Evolutionary conservation across 768 basidiomycete genomes (phyloP).

Genomic region (Boletus vermiculosoides): DNA sequence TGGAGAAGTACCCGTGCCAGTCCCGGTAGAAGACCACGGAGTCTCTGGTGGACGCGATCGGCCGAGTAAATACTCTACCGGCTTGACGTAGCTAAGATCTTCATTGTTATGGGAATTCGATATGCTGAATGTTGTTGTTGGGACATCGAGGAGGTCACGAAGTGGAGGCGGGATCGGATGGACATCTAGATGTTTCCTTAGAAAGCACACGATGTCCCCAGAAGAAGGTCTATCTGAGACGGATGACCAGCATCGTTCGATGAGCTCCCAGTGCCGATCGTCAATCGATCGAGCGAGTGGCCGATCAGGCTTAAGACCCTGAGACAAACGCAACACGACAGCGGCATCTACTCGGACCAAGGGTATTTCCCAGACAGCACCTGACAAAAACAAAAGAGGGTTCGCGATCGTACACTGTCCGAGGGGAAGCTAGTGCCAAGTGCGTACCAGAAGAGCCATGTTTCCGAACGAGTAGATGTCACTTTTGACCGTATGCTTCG

Average conservation of each 20-base stretch:
- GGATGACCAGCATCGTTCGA: slow-evolving; percentile 7
- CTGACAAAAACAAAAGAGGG: background rate
- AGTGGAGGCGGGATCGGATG: background rate
- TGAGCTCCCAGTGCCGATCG: slow-evolving; percentile 1
- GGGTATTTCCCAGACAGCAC: background rate
- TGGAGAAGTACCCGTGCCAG: background rate
- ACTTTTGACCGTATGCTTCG: no score
- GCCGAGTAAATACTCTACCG: no score
- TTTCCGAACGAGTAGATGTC: slow-evolving; percentile 15
- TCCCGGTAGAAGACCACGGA: background rate
- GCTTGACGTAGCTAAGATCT: no score
- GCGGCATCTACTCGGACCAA: background rate
- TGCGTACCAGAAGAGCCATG: slow-evolving; percentile 1
- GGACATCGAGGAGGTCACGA: background rate
- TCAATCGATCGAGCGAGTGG: slow-evolving; percentile 4
- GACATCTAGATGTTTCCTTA: background rate
- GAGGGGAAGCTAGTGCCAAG: background rate
- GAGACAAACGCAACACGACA: background rate
- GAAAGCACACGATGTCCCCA: background rate
- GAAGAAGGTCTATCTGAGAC: background rate
- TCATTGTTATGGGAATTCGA: background rate
- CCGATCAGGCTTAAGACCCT: background rate
- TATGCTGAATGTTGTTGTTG: background rate
- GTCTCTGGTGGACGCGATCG: background rate
- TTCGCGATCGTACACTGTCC: background rate